These are phyloP conservation scores for Mesembryanthemum crystallinum DNA, from an alignment of 148 eudicot species.

Conservation along the genomic window DNA sequence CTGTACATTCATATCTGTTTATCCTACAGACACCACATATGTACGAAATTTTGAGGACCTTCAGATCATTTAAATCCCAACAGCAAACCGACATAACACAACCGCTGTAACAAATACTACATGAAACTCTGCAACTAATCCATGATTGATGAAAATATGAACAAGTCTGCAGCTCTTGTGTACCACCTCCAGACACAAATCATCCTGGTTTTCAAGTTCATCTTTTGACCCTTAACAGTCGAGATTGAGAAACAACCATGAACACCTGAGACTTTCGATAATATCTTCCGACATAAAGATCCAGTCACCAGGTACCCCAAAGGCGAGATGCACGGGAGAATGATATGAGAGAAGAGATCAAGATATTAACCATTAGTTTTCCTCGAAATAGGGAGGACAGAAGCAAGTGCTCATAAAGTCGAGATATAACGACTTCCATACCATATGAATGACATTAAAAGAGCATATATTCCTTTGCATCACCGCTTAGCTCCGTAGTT, in stretches of 20 bases:
- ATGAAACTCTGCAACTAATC: background rate
- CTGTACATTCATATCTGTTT: too few relatives aligned
- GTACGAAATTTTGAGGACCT: too few relatives aligned
- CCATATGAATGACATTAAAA: slow-evolving; percentile 17
- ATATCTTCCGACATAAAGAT: background rate
- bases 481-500: slow-evolving; percentile 38
- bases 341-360: background rate
- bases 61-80: too few relatives aligned
- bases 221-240: background rate
- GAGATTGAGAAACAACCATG: background rate
- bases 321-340: background rate
- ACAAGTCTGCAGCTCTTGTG: background rate
- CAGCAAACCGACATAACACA: background rate
- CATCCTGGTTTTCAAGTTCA: background rate
- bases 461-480: background rate
- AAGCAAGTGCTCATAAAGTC: background rate
- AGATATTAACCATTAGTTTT: background rate
- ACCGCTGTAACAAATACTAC: background rate
- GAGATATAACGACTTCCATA: background rate
- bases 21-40: too few relatives aligned
- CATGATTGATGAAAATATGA: background rate
- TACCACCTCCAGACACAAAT: background rate
- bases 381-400: background rate
- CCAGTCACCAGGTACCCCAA: background rate
- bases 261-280: background rate